Evolutionary conservation across 768 basidiomycete species (phyloP).

Genomic region (Lentinula edodes): DNA sequence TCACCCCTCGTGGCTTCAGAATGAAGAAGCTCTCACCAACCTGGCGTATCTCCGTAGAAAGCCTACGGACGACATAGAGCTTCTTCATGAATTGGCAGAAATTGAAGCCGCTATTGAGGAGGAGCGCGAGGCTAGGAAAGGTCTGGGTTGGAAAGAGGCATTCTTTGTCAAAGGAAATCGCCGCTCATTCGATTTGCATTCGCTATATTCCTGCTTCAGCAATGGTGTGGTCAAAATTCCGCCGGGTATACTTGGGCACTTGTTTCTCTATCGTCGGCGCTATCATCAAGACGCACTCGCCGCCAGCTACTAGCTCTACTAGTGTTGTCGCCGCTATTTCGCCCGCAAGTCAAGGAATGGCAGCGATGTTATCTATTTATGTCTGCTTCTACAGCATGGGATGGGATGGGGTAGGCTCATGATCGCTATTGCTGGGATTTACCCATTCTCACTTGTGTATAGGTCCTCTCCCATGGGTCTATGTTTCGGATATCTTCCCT

Average conservation of each 20-base stretch:
- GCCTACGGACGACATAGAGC: slow-evolving; percentile 20
- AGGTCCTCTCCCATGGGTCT: slow-evolving; percentile 53
- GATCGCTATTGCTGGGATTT: neutral
- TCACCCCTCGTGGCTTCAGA: too few relatives aligned
- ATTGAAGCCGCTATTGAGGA: slow-evolving; percentile 57
- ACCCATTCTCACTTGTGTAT: neutral
- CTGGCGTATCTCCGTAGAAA: slow-evolving; percentile 39
- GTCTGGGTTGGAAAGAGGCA: slow-evolving; percentile 44
- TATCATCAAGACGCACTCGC: slow-evolving; percentile 55
- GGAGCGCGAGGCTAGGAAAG: slow-evolving; percentile 43
- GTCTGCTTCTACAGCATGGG: slow-evolving; percentile 63
- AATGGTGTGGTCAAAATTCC: slow-evolving; percentile 58
- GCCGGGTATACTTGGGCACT: slow-evolving; percentile 23
- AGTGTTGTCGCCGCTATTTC: too few relatives aligned
- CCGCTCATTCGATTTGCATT: slow-evolving; percentile 49
- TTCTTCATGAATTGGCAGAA: slow-evolving; percentile 45
- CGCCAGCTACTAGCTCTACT: too few relatives aligned
- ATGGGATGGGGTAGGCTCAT: slow-evolving; percentile 35
- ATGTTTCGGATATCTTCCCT: slow-evolving; percentile 82
- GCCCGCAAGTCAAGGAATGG: slow-evolving; percentile 56
- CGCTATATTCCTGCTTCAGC: slow-evolving; percentile 51
- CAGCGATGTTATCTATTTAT: slow-evolving; percentile 58
- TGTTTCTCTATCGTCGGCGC: slow-evolving; percentile 63
- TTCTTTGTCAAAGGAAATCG: slow-evolving; percentile 55
- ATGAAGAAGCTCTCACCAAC: too few relatives aligned